These are phyloP conservation scores for Xylaria longipes DNA, from an alignment of 495 filamentous ascomycete species.

Conservation along the genomic window DNA sequence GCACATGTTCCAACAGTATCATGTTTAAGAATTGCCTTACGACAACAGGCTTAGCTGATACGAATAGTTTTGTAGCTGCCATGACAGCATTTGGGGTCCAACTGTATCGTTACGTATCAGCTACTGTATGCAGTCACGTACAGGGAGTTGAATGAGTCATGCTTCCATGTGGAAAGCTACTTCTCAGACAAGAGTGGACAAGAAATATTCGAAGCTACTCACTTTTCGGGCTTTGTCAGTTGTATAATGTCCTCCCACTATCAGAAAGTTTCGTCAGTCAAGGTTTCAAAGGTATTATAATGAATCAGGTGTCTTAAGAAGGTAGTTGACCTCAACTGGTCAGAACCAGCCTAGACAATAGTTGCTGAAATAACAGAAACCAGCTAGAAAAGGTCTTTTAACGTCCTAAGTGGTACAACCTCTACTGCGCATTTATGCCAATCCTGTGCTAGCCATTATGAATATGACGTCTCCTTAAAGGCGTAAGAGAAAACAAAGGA, in stretches of 20 bases:
- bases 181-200: background rate
- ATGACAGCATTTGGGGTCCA: conserved; percentile 91
- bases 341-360: too few species aligned
- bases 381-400: background rate
- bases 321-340: background rate
- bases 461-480: background rate
- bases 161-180: background rate
- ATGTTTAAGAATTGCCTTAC: conserved; percentile 81
- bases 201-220: background rate
- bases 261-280: background rate
- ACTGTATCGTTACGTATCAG: background rate
- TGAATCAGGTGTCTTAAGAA: too few species aligned
- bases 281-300: background rate
- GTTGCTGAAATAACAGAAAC: background rate
- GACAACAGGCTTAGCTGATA: conserved; percentile 75
- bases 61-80: conserved; percentile 87
- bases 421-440: background rate
- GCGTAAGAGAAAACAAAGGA: background rate
- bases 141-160: background rate
- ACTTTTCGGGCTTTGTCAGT: conserved; percentile 75
- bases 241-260: conserved; percentile 82
- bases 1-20: conserved; percentile 84
- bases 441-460: background rate
- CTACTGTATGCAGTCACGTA: background rate
- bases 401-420: background rate